Percentiles rank a stretch among this genome's conserved stretches.
Conservation (phyloP, 176 grass and related monocot genomes). For the Oryza brachyantha region DNA sequence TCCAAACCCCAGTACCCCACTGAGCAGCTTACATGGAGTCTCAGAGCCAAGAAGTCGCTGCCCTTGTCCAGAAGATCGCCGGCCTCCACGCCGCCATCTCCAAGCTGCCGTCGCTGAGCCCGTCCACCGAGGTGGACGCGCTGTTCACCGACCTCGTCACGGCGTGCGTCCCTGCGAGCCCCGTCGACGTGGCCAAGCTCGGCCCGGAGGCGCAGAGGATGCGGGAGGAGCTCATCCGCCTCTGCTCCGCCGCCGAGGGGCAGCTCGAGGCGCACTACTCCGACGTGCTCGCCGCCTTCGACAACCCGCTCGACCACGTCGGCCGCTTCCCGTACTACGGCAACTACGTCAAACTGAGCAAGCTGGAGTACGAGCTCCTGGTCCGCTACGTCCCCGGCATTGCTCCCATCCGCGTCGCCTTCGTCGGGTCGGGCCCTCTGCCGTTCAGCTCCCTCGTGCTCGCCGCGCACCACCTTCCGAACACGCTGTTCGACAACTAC, state of each 20-base stretch:
- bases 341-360: conserved; percentile 83
- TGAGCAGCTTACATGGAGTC: conserved; percentile 43
- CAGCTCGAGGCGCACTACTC: conserved; percentile 68
- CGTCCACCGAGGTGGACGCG: conserved; percentile 44
- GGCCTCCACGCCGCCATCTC: conserved; percentile 44
- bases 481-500: conserved; percentile 52
- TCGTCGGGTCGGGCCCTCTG: conserved; percentile 61
- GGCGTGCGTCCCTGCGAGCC: conserved; percentile 57
- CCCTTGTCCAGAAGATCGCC: conserved; percentile 53
- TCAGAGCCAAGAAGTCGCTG: conserved; percentile 36
- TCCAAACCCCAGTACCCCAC: no score
- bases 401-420: conserved; percentile 35
- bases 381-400: conserved; percentile 31
- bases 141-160: conserved; percentile 77
- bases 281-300: conserved; percentile 57
- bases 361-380: conserved; percentile 65
- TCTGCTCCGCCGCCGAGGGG: conserved; percentile 72
- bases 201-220: conserved; percentile 38
- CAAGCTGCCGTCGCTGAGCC: conserved; percentile 54
- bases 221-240: conserved; percentile 51
- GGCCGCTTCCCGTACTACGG: conserved; percentile 66
- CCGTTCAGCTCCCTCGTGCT: conserved; percentile 62
- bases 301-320: conserved; percentile 75
- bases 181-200: conserved; percentile 67
- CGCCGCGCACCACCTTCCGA: conserved; percentile 42